Evolutionary conservation across 148 eudicot species (phyloP).

Genomic region (Chenopodium quinoa): DNA sequence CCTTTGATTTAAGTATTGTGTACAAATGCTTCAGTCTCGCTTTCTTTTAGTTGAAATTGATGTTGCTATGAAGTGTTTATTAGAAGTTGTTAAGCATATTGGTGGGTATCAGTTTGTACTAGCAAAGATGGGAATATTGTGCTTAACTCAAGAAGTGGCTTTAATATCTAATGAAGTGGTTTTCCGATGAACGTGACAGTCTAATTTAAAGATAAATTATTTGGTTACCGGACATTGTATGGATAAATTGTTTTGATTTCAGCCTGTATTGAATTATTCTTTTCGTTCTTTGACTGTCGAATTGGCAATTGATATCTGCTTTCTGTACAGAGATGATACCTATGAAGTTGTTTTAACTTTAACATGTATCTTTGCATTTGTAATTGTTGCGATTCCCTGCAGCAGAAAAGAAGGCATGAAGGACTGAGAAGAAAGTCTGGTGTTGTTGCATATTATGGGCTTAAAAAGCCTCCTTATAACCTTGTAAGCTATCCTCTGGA

Average conservation of each 20-base stretch:
- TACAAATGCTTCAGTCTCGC: no score
- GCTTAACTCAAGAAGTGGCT: not conserved
- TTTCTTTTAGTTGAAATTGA: not conserved
- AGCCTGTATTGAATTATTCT: not conserved
- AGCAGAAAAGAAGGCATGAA: conserved; percentile 34
- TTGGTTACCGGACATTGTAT: not conserved
- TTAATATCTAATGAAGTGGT: not conserved
- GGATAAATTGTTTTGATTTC: not conserved
- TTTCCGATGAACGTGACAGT: not conserved
- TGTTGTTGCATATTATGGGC: conserved; percentile 69
- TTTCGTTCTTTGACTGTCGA: not conserved
- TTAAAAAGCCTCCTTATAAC: conserved; percentile 71
- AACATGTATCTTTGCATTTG: conserved; percentile 5
- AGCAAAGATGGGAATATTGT: not conserved
- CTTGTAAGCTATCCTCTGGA: conserved; percentile 53
- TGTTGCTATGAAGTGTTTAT: not conserved
- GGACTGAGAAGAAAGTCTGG: conserved; percentile 30
- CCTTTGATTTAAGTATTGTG: no score
- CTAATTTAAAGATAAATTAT: no score
- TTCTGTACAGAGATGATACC: not conserved
- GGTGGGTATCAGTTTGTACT: not conserved
- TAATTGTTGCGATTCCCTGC: conserved; percentile 9
- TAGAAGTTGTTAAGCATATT: not conserved
- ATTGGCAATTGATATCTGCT: not conserved
- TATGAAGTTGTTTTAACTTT: not conserved